Percentiles rank a stretch among this genome's conserved stretches.
phyloP scores from a whole-genome alignment of 2,329 filamentous ascomycete species.

The Cladosporium sp. region DNA sequence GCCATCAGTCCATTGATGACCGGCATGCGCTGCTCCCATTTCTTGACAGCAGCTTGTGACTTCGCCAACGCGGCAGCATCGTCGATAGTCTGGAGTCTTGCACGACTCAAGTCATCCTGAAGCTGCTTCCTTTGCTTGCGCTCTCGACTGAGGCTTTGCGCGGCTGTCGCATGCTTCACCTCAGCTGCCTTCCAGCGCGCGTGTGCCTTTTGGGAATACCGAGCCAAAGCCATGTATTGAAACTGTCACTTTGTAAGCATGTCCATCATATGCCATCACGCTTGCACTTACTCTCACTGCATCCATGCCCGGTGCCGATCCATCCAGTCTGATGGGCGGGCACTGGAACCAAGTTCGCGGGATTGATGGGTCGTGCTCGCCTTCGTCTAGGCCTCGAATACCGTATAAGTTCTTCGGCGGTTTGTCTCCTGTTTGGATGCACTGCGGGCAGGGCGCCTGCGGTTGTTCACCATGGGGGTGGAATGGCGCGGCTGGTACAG shows the following conservation, averaged over 20 bases:
- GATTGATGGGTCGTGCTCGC: slow-evolving; percentile 46
- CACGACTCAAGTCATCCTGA: slow-evolving; percentile 23
- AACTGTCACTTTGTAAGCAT: slow-evolving; percentile 41
- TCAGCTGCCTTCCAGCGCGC: slow-evolving; percentile 28
- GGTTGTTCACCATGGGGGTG: slow-evolving; percentile 44
- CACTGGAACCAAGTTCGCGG: slow-evolving; percentile 45
- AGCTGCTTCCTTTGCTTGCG: slow-evolving; percentile 27
- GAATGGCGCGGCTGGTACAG: slow-evolving; percentile 46
- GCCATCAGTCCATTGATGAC: slow-evolving; percentile 40
- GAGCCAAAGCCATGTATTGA: slow-evolving; percentile 45
- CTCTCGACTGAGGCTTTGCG: slow-evolving; percentile 29
- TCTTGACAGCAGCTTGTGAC: slow-evolving; percentile 29
- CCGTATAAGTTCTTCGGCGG: slow-evolving; percentile 43
- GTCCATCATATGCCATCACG: not conserved
- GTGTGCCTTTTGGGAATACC: slow-evolving; percentile 33
- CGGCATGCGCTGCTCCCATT: slow-evolving; percentile 36
- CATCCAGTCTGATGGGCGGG: slow-evolving; percentile 47
- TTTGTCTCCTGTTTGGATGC: slow-evolving; percentile 38
- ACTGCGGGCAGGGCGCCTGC: slow-evolving; percentile 48
- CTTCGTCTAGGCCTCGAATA: slow-evolving; percentile 45
- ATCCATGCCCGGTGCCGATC: slow-evolving; percentile 39
- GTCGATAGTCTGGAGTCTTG: slow-evolving; percentile 19
- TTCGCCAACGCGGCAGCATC: slow-evolving; percentile 27
- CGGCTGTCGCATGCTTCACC: slow-evolving; percentile 26
- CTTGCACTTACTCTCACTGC: slow-evolving; percentile 42